A percentile compares a stretch with the other conserved stretches of the same genome.
Evolutionary conservation across 768 basidiomycete species (phyloP).

Genomic region (Phanerochaete sordida): DNA sequence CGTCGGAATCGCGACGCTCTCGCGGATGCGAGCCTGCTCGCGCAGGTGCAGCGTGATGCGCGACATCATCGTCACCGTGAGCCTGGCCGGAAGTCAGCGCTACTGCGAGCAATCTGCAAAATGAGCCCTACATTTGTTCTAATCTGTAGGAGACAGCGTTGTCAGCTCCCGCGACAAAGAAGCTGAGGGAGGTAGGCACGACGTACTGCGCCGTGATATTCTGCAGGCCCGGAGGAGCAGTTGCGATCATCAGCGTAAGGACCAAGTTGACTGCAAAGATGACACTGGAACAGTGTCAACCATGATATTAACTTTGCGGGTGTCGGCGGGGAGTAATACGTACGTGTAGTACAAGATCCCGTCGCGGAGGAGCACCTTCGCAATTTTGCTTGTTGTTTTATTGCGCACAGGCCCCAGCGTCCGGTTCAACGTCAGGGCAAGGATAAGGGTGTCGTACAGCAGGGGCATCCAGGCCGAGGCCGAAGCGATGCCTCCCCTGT

Average conservation of each 20-base stretch:
- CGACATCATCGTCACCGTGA: conserved; percentile 62
- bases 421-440: conserved; percentile 30
- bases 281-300: conserved; percentile 21
- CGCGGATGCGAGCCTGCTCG: conserved; percentile 24
- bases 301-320: no score
- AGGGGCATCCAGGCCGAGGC: conserved; percentile 41
- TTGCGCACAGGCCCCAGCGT: conserved; percentile 21
- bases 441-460: conserved; percentile 34
- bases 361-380: conserved; percentile 26
- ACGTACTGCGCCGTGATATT: conserved; percentile 36
- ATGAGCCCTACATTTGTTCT: no score
- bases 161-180: no score
- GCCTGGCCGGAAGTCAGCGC: background rate
- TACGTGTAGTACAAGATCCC: conserved; percentile 35
- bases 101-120: no score
- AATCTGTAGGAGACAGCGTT: no score
- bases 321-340: no score
- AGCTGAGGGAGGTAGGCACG: no score
- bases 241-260: conserved; percentile 37
- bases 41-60: conserved; percentile 61
- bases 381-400: conserved; percentile 17
- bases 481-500: conserved; percentile 21
- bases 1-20: background rate
- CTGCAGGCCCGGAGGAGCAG: conserved; percentile 26
- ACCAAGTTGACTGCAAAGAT: conserved; percentile 35